Percentiles rank a stretch among this genome's conserved stretches.
Conservation (phyloP, 371 early-diverging fungal genomes). For the Mortierella sp. region DNA sequence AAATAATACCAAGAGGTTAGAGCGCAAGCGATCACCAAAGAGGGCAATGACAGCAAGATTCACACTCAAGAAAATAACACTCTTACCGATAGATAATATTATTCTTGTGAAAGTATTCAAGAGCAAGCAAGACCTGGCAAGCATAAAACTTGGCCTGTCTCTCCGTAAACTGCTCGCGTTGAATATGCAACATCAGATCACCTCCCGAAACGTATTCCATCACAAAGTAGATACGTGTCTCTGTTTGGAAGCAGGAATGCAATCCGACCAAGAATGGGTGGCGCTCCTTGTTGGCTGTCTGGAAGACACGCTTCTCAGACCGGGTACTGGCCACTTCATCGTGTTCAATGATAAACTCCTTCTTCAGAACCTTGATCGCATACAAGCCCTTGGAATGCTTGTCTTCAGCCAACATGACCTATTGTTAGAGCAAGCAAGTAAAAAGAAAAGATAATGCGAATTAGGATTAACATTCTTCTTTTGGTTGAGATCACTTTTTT, state of each 20-base stretch:
- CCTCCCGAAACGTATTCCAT: slow-evolving; percentile 99
- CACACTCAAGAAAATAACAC: too few relatives aligned
- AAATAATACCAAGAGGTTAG: neutral
- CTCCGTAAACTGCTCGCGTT: slow-evolving; percentile 86
- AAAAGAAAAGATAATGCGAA: neutral
- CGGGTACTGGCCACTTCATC: slow-evolving; percentile 92
- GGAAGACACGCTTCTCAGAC: slow-evolving; percentile 94
- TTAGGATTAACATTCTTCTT: neutral
- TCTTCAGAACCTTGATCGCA: slow-evolving; percentile 98
- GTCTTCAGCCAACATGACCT: slow-evolving; percentile 96
- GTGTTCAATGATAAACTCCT: slow-evolving; percentile 91
- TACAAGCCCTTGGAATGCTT: slow-evolving; percentile 79
- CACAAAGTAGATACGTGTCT: slow-evolving; percentile 94
- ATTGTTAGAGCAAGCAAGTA: too few relatives aligned
- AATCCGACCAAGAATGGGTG: slow-evolving; percentile 97
- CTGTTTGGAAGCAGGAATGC: slow-evolving; percentile 96
- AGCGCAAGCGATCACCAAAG: too few relatives aligned
- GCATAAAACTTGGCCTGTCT: slow-evolving; percentile 96
- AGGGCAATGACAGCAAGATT: neutral
- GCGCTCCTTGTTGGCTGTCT: slow-evolving; percentile 84
- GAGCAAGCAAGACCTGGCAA: slow-evolving; percentile 94
- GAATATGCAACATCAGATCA: slow-evolving; percentile 98
- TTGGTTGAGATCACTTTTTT: too few relatives aligned
- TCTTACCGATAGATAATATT: slow-evolving; percentile 93
- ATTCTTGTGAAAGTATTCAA: slow-evolving; percentile 95